Conservation (phyloP, 2,329 filamentous ascomycete genomes). For the Emericellopsis cladophorae region DNA sequence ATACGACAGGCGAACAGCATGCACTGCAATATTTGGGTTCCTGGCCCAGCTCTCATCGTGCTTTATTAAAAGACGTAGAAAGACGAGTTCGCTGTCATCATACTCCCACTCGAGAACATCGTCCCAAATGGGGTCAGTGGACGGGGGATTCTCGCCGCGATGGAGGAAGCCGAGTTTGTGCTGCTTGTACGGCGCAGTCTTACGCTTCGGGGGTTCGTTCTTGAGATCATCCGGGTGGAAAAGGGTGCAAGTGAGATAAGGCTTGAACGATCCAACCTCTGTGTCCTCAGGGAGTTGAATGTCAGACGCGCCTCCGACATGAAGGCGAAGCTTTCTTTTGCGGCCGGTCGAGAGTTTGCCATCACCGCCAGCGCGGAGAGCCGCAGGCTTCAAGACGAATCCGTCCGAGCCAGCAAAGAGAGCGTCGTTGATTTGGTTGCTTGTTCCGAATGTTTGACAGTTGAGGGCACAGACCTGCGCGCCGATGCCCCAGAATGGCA, state of each 20-base stretch:
- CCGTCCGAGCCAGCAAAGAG: conserved; percentile 53
- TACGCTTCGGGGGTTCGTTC: conserved; percentile 41
- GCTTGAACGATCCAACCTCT: conserved; percentile 40
- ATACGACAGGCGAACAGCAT: conserved; percentile 47
- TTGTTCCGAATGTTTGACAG: conserved; percentile 54
- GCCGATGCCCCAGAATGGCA: conserved; percentile 53
- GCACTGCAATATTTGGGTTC: conserved; percentile 50
- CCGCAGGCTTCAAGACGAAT: conserved; percentile 51
- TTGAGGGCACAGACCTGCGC: conserved; percentile 60
- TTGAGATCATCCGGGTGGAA: conserved; percentile 41
- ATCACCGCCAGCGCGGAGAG: conserved; percentile 41
- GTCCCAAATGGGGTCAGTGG: conserved; percentile 53
- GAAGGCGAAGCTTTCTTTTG: conserved; percentile 39
- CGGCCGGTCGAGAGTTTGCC: conserved; percentile 32
- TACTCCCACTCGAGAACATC: conserved; percentile 56
- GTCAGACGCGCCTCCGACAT: conserved; percentile 49
- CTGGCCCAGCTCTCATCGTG: conserved; percentile 49
- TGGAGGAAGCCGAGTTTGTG: conserved; percentile 44
- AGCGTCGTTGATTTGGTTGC: conserved; percentile 57
- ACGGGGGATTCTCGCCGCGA: conserved; percentile 41
- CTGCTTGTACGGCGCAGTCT: conserved; percentile 47
- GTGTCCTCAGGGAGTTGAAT: conserved; percentile 42
- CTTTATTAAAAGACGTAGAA: conserved; percentile 53
- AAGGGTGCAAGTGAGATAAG: conserved; percentile 54
- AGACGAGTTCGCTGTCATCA: conserved; percentile 52